Base-by-base conservation (phyloP, 2,329 filamentous ascomycete species). In the Fusarium penzigii region DNA sequence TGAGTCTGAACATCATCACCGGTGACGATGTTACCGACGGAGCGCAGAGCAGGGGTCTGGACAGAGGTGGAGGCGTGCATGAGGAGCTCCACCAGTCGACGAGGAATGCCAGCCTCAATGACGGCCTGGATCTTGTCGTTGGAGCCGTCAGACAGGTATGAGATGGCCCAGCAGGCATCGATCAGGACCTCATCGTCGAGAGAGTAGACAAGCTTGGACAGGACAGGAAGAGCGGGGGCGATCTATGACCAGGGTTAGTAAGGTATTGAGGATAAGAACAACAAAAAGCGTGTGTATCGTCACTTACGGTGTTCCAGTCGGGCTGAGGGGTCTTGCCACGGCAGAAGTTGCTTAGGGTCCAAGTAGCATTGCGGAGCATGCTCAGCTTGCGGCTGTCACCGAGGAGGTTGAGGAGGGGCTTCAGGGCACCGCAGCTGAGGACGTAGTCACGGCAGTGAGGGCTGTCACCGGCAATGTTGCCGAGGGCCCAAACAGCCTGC, bases 121-220 rank as follows among this genome's bases (percentile, higher is more conserved):
- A 99, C 94, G 43, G 94, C 93, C 76, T 99, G 94, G 60, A 99
- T 99, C 81, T 99, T 99, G 70, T 99, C 94, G 73, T 99, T 99
- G 66, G 92, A 90, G 41, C 94, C 94, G 73, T 99, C 94, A 3
- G 94, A 97, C 17, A 99, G 85, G 71, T 99, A 99, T 1, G 93
- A 97, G 68, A 99, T 97, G 57, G 94, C 94, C 94, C 94, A 99
- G 86, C 94, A 99, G 53, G 94, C 94, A 74, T 99, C 94, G 67
- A 99, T 99, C 55, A 99, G 80, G 53, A 99, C 94, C 73, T 99
- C 94, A 64, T 99, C 94, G 70, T 99, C 94, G 51, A 99, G 84
- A 58, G 94, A 97, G 78, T 99, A 99, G 56, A 99, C 93, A 36
- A 99, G 86, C 81, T 99, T 99, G 63, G 94, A 86, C 54, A 99